phyloP scores from a whole-genome alignment of 768 basidiomycete genomes.

The Vishniacozyma victoriae region DNA sequence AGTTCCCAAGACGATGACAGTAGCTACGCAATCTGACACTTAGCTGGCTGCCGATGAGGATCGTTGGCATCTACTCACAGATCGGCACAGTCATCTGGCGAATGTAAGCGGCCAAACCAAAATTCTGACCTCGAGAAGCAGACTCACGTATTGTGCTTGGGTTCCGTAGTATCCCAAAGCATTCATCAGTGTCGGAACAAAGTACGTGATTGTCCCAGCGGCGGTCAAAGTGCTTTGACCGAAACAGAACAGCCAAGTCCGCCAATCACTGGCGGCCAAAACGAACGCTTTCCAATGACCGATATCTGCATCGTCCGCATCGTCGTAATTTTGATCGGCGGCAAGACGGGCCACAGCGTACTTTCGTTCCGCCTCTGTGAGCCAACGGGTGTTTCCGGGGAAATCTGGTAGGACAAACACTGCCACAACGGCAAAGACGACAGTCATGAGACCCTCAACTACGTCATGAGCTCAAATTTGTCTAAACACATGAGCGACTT shows the following conservation, averaged over 20 bases:
- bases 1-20: slow-evolving; percentile 18
- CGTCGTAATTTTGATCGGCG: slow-evolving; percentile 9
- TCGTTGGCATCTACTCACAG: background rate
- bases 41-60: background rate
- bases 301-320: slow-evolving; percentile 7
- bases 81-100: too few relatives aligned
- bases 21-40: slow-evolving; percentile 7
- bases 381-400: slow-evolving; percentile 29
- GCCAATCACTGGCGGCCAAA: slow-evolving; percentile 11
- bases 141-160: slow-evolving; percentile 24
- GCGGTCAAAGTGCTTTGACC: slow-evolving; percentile 12
- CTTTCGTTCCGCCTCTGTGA: slow-evolving; percentile 29
- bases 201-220: slow-evolving; percentile 27
- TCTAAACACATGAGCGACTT: background rate
- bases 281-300: slow-evolving; percentile 5
- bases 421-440: slow-evolving; percentile 8
- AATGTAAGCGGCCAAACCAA: too few relatives aligned
- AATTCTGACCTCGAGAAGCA: too few relatives aligned
- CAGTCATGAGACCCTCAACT: background rate
- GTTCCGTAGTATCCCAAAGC: slow-evolving; percentile 18
- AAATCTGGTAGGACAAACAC: slow-evolving; percentile 25
- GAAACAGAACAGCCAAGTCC: slow-evolving; percentile 12
- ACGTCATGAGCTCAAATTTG: background rate
- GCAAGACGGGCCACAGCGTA: slow-evolving; percentile 19
- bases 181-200: slow-evolving; percentile 20